Base-by-base conservation (phyloP, 1,139 yeast genomes). In the Petasospora rhodanensis region DNA sequence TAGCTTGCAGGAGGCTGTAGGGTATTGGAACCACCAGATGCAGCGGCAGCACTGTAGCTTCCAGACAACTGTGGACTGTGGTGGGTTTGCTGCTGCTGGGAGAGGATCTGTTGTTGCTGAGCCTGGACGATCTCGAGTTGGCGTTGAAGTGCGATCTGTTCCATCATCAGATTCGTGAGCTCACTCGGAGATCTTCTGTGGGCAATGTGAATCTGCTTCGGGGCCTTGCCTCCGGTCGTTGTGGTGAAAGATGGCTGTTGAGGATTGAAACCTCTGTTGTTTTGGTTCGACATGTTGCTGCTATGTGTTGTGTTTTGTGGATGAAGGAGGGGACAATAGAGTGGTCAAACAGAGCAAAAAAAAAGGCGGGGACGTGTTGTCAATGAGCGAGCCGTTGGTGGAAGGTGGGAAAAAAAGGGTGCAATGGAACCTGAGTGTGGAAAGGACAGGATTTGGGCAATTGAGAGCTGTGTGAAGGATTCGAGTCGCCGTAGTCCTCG, bases 151-250 rank as follows among this genome's bases (percentile, higher is more conserved):
- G 91, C 87, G 59, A 89, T 77, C 56, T 87, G 96, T 58, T 87
- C 96, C 50, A 84, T 79, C 95, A 91, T 89, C 45, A 91, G 67
- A 38, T 84, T 84, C n/a, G 97, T 89, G 57, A 91, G 70, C 58
- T 91, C 98, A 47, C 91, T 79, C 16, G 96, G 96, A 5, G 96
- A 83, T 42, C 96, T 73, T 53, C 97, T 73, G 55, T 89, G 97
- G 17, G 97, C 97, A 47, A 89, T 87, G 61, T 86, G 94, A 45
- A 89, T 61, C 34, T 69, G 70, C 42, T 64, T 67, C 15, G 76
- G 76, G 37, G 64, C 63, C 40, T 58, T 61, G 15, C 65, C 62
- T 13, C 61, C 62, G 5, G 64, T 62, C 7, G 61, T 58, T 7
- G 62, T 58, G 18, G 52, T 46, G 35, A 42, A 46, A 7, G 46